Conservation (phyloP, 805 yeast species). For the Myxozyma melibiosi region DNA sequence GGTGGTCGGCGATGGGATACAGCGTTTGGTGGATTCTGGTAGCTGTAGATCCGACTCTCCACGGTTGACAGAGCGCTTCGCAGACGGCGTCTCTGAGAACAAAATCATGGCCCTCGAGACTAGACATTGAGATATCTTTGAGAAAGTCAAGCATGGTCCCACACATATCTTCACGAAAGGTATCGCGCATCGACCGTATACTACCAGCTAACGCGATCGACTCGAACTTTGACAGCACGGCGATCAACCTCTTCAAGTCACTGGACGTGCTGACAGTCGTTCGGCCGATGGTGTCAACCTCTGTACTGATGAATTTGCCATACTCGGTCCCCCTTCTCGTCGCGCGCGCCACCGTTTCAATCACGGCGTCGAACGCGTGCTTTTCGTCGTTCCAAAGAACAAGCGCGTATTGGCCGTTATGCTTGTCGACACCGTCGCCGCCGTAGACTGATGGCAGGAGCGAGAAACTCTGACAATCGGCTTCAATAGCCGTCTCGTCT, state of each 20-base stretch:
- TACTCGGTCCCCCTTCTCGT: constrained; percentile 65
- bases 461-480: constrained; percentile 35
- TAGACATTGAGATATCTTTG: constrained; percentile 56
- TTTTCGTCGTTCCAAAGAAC: constrained; percentile 77
- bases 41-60: constrained; percentile 57
- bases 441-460: constrained; percentile 52
- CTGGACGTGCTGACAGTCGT: constrained; percentile 66
- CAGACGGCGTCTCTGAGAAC: constrained; percentile 56
- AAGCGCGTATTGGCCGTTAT: constrained; percentile 39
- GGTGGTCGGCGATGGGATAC: constrained; percentile 37
- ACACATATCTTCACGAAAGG: constrained; percentile 79
- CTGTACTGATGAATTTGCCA: constrained; percentile 70
- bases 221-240: constrained; percentile 58
- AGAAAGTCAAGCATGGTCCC: constrained; percentile 72
- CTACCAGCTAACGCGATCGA: constrained; percentile 68
- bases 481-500: constrained; percentile 10
- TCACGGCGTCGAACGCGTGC: constrained; percentile 74
- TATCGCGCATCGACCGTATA: constrained; percentile 66
- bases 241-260: constrained; percentile 53
- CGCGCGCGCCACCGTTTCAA: constrained; percentile 61
- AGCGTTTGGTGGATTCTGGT: constrained; percentile 27
- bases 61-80: constrained; percentile 59
- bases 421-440: constrained; percentile 39
- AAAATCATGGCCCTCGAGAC: constrained; percentile 53
- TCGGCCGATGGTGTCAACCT: constrained; percentile 64